Base-by-base conservation (phyloP, 805 yeast genomes). In the Huiozyma naganishii region DNA sequence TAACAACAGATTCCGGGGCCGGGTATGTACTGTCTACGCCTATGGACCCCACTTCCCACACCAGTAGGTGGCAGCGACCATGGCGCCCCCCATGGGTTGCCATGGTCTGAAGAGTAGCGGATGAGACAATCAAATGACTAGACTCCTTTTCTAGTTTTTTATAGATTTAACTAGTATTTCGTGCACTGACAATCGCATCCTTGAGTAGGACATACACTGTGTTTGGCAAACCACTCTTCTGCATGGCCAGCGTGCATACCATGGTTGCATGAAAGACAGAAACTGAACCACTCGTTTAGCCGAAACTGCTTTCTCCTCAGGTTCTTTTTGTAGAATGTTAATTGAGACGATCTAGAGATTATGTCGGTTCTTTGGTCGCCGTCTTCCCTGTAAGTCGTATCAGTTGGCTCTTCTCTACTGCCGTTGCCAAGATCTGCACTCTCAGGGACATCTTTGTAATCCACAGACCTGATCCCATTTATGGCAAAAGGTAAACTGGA, bases 221-320 rank as follows among this genome's bases (percentile, higher is more conserved):
- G 95, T 59, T 80, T 81, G 27, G 81, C 74, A 60, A 90, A 90
- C 98, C 98, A 90, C 55, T 89, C 94, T 49, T 85, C 88, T 0
- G 97, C 97, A 60, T 90, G 98, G 4, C 83, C 88, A 0, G 95
- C 88, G 65, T 90, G 98, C 76, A 80, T 80, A 1, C 96, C 95
- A 55, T 90, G 98, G 57, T 83, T 86, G 59, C 98, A 90, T 32
- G 80, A 76, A 50, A 90, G 65, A 56, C 98, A 90, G 64, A 87
- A 87, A 52, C 92, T 85, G 52, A 90, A 88, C 95, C 95, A 87
- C 49, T 83, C 82, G 46, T 78, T 74, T 58, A 83, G 76, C 46
- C 53, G 52, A 34, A 58, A 39, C 32, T 48, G 48, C 37, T 54
- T 53, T 41, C 49, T 47, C 47, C 51, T 39, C 40, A n/a, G 9